A percentile compares a stretch with the other conserved stretches of the same genome.
These are phyloP conservation scores for Marasmius sp. DNA, from an alignment of 1,284 basidiomycete species.

Conservation along the genomic window DNA sequence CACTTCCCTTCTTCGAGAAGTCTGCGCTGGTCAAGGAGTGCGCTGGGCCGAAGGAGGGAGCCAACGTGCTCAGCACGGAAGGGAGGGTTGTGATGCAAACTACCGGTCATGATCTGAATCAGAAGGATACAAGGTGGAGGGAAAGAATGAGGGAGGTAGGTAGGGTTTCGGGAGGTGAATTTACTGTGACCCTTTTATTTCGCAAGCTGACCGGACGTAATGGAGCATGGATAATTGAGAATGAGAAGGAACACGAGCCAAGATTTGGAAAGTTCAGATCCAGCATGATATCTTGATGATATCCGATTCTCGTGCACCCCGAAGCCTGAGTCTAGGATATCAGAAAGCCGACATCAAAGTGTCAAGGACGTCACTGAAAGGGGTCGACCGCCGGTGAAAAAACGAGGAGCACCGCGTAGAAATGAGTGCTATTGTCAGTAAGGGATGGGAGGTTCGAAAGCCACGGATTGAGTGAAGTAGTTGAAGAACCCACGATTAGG, in stretches of 20 bases:
- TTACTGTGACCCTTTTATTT: slow-evolving; percentile 8
- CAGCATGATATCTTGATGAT: no score
- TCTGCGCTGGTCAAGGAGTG: slow-evolving; percentile 48
- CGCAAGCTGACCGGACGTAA: not conserved
- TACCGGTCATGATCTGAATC: slow-evolving; percentile 18
- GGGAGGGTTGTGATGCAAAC: slow-evolving; percentile 35
- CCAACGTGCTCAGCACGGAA: slow-evolving; percentile 60
- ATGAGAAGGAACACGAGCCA: not conserved
- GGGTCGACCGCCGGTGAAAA: no score
- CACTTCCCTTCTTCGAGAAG: slow-evolving; percentile 41
- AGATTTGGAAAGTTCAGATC: no score
- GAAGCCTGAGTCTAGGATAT: no score
- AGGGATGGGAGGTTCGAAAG: no score
- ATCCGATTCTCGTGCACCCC: no score
- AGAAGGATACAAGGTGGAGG: not conserved
- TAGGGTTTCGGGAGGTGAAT: not conserved
- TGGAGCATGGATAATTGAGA: not conserved
- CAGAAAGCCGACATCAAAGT: no score
- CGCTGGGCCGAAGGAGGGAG: slow-evolving; percentile 56
- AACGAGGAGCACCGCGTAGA: no score
- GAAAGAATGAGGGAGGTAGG: not conserved
- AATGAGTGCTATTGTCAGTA: no score
- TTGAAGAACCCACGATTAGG: no score
- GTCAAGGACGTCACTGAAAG: no score
- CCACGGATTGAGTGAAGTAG: no score